Evolutionary conservation across 495 filamentous ascomycete genomes (phyloP), one percentile per base, ranked within the genome.

Genomic region (Penicillium odoratum): DNA sequence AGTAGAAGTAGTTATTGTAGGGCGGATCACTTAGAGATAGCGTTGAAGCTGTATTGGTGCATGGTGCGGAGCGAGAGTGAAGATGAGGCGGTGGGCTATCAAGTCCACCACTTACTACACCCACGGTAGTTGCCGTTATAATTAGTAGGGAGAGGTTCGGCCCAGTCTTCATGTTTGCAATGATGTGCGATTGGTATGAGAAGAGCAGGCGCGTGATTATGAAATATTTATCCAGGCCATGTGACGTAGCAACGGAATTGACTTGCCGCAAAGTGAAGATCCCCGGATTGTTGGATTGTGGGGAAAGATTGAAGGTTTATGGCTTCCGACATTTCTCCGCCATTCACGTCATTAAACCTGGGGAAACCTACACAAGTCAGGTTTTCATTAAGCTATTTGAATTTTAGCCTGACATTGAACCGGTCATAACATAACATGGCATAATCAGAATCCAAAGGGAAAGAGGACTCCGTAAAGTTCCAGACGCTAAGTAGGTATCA

Each of bases 1-100:
- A 80, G 55, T 83, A 80, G 70, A 88, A 86, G 68, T 85, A 88
- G 58, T 88, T 85, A 31, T 83, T 71, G 66, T 86, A 86, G 1
- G 85, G 85, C 9, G 70, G 75, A 44, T 70, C 69, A 15, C 51
- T 59, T 0, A 72, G 55, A 4, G 68, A 61, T 10, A 72, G 48
- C 5, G 58, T 68, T 1, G 67, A 62, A 13, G 62, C 18, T 29
- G 46, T 15, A 49, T 48, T 51, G 11, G 26, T 15, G 40, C 65
- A 67, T 44, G 18, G 18, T 15, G 62, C 51, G 5, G 53, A 48
- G 31, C 54, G 54, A 3, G 45, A 25, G 13, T 48, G 38, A 13
- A 51, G 36, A 36, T 16, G 31, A 21, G 2, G 21, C 21, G 21
- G 21, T 21, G 21, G 21, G 21, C 21, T 21, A 21, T 21, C 21